Conservation (phyloP, 129 eudicot species). For the Pseudognaphalium luteoalbum region DNA sequence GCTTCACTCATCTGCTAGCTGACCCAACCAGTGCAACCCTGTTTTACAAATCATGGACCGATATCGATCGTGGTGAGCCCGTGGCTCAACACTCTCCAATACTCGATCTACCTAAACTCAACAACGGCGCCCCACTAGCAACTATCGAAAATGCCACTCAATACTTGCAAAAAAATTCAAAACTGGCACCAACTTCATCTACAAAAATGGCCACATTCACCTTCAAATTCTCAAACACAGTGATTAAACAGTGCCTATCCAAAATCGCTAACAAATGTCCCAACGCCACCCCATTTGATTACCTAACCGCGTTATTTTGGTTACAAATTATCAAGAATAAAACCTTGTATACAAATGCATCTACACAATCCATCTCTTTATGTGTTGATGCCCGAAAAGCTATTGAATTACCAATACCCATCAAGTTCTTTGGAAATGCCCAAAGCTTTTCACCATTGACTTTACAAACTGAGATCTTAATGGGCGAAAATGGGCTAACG, state of each 20-base stretch:
- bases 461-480: constrained; percentile 16
- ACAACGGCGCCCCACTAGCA: constrained; percentile 2
- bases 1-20: constrained; percentile 63
- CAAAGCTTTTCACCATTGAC: constrained; percentile 40
- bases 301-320: constrained; percentile 61
- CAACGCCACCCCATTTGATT: constrained; percentile 60
- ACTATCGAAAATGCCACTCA: constrained; percentile 6
- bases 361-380: constrained; percentile 36
- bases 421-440: constrained; percentile 61
- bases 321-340: constrained; percentile 32
- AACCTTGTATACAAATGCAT: not conserved
- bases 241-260: constrained; percentile 41
- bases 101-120: constrained; percentile 33
- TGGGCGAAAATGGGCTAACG: constrained; percentile 19
- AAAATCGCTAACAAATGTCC: constrained; percentile 34
- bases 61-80: constrained; percentile 41
- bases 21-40: constrained; percentile 53
- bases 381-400: constrained; percentile 53
- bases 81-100: constrained; percentile 40
- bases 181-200: constrained; percentile 10
- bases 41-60: constrained; percentile 62
- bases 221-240: constrained; percentile 43
- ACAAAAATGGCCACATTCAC: constrained; percentile 51
- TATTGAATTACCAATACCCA: constrained; percentile 34
- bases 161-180: constrained; percentile 22